Evolutionary conservation across 1,284 basidiomycete species (phyloP).

Genomic region (Austroboletus olivaceoglutinosus): DNA sequence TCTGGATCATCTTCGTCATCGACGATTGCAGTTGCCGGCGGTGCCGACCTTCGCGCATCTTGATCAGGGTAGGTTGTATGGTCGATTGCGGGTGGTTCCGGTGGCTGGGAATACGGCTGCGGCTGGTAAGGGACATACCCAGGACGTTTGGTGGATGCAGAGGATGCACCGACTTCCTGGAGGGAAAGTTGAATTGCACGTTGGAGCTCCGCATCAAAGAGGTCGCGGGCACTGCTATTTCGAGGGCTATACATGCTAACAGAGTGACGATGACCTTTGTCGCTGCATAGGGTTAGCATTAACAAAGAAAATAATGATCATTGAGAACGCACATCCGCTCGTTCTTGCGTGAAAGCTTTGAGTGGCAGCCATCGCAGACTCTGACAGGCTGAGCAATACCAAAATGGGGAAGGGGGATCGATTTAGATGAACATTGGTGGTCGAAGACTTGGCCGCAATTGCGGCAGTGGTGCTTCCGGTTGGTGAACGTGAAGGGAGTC

Average conservation of each 20-base stretch:
- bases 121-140: slow-evolving; percentile 71
- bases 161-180: slow-evolving; percentile 64
- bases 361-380: slow-evolving; percentile 90
- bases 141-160: slow-evolving; percentile 46
- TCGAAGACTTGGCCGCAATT: slow-evolving; percentile 98
- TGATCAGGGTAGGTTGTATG: slow-evolving; percentile 45
- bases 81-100: slow-evolving; percentile 75
- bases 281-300: slow-evolving; percentile 23
- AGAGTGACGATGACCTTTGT: slow-evolving; percentile 51
- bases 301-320: background rate
- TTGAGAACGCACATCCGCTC: slow-evolving; percentile 43
- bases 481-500: slow-evolving; percentile 90
- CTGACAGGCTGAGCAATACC: slow-evolving; percentile 93
- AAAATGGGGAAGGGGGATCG: slow-evolving; percentile 86
- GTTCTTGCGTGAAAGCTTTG: slow-evolving; percentile 65
- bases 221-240: slow-evolving; percentile 57
- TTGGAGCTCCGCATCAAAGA: slow-evolving; percentile 87
- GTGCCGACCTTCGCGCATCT: slow-evolving; percentile 15
- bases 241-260: slow-evolving; percentile 49
- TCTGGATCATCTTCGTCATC: slow-evolving; percentile 93
- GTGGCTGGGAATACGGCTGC: slow-evolving; percentile 56
- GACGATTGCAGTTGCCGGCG: slow-evolving; percentile 27
- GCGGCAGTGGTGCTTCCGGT: slow-evolving; percentile 97
- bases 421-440: slow-evolving; percentile 88
- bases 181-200: slow-evolving; percentile 92